Conservation (phyloP, 2,329 filamentous ascomycete genomes). For the Aspergillus ochraceus region DNA sequence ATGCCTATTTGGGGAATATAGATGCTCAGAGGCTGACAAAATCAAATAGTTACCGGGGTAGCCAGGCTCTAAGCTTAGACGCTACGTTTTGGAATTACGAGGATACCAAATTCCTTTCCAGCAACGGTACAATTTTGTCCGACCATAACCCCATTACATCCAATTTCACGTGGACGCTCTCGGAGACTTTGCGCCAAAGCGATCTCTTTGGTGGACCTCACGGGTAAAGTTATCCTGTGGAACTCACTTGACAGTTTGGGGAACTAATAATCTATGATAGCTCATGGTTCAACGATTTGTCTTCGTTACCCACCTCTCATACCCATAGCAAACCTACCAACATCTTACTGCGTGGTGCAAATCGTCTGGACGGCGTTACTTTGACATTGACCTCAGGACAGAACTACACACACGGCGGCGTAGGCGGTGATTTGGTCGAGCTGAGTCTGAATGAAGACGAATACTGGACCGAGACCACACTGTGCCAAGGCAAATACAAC, state of each 20-base stretch:
- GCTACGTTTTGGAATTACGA: conserved; percentile 52
- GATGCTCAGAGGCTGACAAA: not conserved
- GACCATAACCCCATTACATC: conserved; percentile 63
- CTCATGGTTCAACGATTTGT: conserved; percentile 58
- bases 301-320: conserved; percentile 34
- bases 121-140: conserved; percentile 56
- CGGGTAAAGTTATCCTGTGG: conserved; percentile 13
- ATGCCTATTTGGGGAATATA: conserved; percentile 9
- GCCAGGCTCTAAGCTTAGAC: conserved; percentile 52
- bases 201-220: conserved; percentile 29
- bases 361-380: conserved; percentile 53
- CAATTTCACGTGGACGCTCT: conserved; percentile 40
- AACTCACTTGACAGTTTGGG: too few species aligned
- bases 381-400: conserved; percentile 53
- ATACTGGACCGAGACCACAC: conserved; percentile 49
- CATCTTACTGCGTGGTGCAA: conserved; percentile 44
- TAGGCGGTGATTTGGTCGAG: conserved; percentile 46
- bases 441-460: conserved; percentile 51
- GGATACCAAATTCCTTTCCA: conserved; percentile 57
- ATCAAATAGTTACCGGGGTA: conserved; percentile 23
- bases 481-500: conserved; percentile 54
- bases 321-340: conserved; percentile 35
- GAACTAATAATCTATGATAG: conserved; percentile 5
- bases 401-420: conserved; percentile 54
- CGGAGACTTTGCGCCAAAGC: conserved; percentile 50